Evolutionary conservation across 352 stramenopile genomes (phyloP), one percentile per base, ranked within the genome.

Genomic region (Pythium oligandrum): DNA sequence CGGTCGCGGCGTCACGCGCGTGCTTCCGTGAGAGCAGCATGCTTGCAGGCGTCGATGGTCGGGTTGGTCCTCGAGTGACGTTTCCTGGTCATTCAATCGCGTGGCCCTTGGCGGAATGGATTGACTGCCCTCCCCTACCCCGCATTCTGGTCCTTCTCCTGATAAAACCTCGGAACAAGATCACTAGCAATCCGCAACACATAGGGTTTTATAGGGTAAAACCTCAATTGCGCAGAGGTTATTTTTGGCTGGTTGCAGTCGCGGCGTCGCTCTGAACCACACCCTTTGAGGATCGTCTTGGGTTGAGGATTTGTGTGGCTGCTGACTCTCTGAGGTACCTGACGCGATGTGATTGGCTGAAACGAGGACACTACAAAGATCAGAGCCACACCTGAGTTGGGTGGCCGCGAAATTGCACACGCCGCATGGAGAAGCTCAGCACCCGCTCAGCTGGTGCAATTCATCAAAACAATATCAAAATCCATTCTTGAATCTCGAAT

Each of bases 11-110:
- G 50, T 77, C 69, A 43, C 63, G 71, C 48, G 47, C 62, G 49
- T 73, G 67, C 45, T 84, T 83, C 48, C 76, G 69, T 4, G 76
- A 76, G 40, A 83, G 55, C 61, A 87, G 55, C 70, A 78, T 75
- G 12, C 10, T 5, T 36, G 34, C 5, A 48, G 47, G 40, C 9
- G n/a, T 12, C 10, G 40, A 31, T 1, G 40, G 6, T 12, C 32
- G 30, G 38, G 26, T 26, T 26, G 49, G 49, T 11, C 35, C 10
- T 35, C n/a, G 3, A 12, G 34, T 8, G 44, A 31, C 10, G 37
- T 12, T 30, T 10, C 38, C 4, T 11, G 32, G 40, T 4, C 32
- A n/a, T 33, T 35, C 31, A 37, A 17, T 1, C 45, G 7, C 47
- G 2, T 51, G 52, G 0, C 35, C 12, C 8, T 4, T 43, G 3